Base-by-base conservation (phyloP, 306 rosid genomes). In the Crataegus laevigata region DNA sequence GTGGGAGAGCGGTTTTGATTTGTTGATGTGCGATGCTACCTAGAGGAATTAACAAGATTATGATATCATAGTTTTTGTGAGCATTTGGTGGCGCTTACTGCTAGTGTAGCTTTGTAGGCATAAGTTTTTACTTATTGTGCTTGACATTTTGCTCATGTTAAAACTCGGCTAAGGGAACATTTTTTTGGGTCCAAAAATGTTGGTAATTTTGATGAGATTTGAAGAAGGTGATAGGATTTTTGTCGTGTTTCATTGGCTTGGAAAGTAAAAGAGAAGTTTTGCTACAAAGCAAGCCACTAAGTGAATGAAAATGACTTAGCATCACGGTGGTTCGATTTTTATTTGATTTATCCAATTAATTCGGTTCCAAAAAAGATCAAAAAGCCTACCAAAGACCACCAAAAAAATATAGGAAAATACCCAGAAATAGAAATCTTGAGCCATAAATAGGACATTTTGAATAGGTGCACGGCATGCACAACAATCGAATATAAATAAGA, bases 1-100 rank as follows among this genome's bases (percentile, higher is more conserved):
- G 84, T 75, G 82, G 76, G 70, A 63, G 77, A 38, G 76, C 76
- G 60, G 52, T 59, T 62, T 30, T 42, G 47, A 43, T 47, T 66
- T 79, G 75, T 77, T 68, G 62, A 45, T 78, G 85, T 79, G 94
- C 81, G 77, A 72, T 82, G 83, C 85, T 40, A 72, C 66, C 75
- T 79, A 45, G 77, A 43, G 29, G 59, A 60, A 76, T 83, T 81
- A 83, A 85, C 75, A 73, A 73, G 80, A 79, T 72, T 50, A 63
- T 69, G 84, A 52, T 79, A 79, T 77, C 32, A 25, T 77, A 78
- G 54, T 38, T 38, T 60, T 73, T 85, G 71, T 84, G 77, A 40
- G 79, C 58, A 52, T 78, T 38, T 77, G 60, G 72, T 78, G 71
- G 68, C n/a, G 64, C 80, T 60, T 42, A 19, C 61, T 28, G 43